Base-by-base conservation (phyloP, 441 rosid genomes). In the Gossypium armourianum region DNA sequence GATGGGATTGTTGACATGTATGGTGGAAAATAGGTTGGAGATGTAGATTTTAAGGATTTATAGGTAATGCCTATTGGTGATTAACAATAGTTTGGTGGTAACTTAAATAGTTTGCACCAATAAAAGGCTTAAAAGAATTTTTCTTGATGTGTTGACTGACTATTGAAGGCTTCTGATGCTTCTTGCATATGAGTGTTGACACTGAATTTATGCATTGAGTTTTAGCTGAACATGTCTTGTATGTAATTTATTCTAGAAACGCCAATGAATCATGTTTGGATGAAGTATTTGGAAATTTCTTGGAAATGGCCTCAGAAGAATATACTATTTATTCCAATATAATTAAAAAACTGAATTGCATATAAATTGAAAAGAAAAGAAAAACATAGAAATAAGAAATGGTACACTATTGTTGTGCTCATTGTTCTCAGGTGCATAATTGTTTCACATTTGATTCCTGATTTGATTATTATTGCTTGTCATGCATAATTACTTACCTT, bases 361-460 rank as follows among this genome's bases (percentile, higher is more conserved):
- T 49, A 65, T 49, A 49, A 45, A 13, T 49, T 65, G 43, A 32
- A 24, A 23, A 65, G 56, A 65, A 65, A 23, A 43, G 56, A 65
- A 65, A 23, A 43, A 47, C 55, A n/a, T n/a, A 36, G 23, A n/a
- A 12, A 40, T 26, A 19, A 17, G 6, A 62, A 65, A 65, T 23
- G 57, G 9, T 65, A 13, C 2, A 23, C 10, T 7, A 45, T 47
- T 45, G 12, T 21, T 15, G 15, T 65, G 19, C 16, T 52, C 5
- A 23, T 49, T 49, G 32, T 49, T 49, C 3, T 24, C 40, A 24
- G 21, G 43, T 24, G 29, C 57, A 49, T 23, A 7, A 49, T 65
- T 13, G 17, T 43, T 23, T 65, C 50, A 24, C 12, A 7, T n/a
- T 23, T 49, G 4, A 24, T n/a, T 45, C 23, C 52, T 47, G 3